Percentiles rank a stretch among this genome's conserved stretches.
Conservation (phyloP, 352 stramenopile genomes). For the Globisporangium parvum region DNA sequence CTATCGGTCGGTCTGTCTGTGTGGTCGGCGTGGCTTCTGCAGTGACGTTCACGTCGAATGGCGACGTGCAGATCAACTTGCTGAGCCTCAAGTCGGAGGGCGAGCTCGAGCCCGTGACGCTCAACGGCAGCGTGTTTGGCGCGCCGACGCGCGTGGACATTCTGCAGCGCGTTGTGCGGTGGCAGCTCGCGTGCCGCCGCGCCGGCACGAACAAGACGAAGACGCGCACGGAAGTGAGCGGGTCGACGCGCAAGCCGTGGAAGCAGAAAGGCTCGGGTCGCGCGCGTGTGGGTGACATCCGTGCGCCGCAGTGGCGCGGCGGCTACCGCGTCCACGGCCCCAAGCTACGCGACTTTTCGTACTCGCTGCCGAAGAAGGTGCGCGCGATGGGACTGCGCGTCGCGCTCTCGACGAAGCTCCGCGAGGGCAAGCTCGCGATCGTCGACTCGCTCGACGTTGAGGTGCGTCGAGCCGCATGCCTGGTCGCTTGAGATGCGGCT, state of each 20-base stretch:
- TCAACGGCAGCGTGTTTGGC: constrained; percentile 71
- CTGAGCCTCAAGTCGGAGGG: constrained; percentile 45
- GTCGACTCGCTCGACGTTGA: constrained; percentile 74
- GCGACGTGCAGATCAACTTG: constrained; percentile 64
- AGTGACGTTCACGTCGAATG: constrained; percentile 43
- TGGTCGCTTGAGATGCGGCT: neutral
- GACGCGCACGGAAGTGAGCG: constrained; percentile 81
- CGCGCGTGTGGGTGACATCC: constrained; percentile 84
- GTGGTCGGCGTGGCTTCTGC: neutral
- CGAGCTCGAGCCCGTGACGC: constrained; percentile 41
- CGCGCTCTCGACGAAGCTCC: constrained; percentile 81
- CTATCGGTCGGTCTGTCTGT: neutral
- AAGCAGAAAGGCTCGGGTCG: constrained; percentile 86
- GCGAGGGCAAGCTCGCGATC: constrained; percentile 80
- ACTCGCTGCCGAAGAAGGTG: constrained; percentile 85
- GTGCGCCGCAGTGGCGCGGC: constrained; percentile 79
- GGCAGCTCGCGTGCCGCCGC: constrained; percentile 79
- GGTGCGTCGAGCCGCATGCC: constrained; percentile 25
- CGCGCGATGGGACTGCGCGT: constrained; percentile 82
- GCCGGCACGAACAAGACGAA: constrained; percentile 88
- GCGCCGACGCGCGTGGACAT: constrained; percentile 79
- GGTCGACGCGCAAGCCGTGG: constrained; percentile 84
- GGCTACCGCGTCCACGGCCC: constrained; percentile 82
- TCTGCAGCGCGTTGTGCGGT: constrained; percentile 84
- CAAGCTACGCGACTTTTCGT: constrained; percentile 84